Conservation (phyloP, 805 yeast genomes). For the Candida nanaspora region DNA sequence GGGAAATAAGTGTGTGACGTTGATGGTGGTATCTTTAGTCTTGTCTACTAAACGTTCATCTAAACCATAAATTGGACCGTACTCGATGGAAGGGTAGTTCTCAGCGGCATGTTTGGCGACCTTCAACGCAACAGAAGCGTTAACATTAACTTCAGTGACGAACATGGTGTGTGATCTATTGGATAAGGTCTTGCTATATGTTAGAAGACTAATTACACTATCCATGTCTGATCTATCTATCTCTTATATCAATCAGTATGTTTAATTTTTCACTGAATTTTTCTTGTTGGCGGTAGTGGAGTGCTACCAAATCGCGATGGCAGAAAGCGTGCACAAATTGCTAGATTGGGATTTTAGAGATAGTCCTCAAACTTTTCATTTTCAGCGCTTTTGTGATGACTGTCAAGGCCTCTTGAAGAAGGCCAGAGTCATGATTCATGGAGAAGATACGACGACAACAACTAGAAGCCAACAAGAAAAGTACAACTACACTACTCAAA, state of each 20-base stretch:
- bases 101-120: slow-evolving; percentile 64
- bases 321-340: not conserved
- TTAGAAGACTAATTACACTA: no score
- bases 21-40: slow-evolving; percentile 36
- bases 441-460: no score
- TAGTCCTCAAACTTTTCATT: not conserved
- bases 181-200: not conserved
- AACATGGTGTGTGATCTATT: not conserved
- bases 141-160: slow-evolving; percentile 31
- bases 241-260: no score
- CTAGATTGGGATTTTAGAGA: not conserved
- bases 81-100: slow-evolving; percentile 49
- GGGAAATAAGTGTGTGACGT: slow-evolving; percentile 56
- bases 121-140: slow-evolving; percentile 50
- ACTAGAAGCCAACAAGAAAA: no score
- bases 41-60: slow-evolving; percentile 32
- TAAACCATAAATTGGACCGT: slow-evolving; percentile 73
- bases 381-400: no score
- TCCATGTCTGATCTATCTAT: no score
- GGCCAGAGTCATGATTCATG: no score
- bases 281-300: no score
- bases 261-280: not conserved
- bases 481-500: no score
- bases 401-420: no score
- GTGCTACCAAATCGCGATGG: no score